Conservation (phyloP, 2,329 filamentous ascomycete species). For the Sarocladium kiliense region DNA sequence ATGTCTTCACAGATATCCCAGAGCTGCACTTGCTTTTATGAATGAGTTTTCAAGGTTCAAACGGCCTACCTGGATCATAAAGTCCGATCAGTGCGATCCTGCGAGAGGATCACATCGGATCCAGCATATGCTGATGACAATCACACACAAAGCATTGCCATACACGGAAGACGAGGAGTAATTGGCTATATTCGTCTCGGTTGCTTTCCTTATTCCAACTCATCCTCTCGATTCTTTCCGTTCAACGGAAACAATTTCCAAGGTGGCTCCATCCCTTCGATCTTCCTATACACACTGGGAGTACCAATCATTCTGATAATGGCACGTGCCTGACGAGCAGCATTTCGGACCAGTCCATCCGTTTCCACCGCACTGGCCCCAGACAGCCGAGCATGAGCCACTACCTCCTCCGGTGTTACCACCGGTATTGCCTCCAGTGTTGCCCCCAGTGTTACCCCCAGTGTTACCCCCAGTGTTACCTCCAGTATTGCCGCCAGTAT, state of each 20-base stretch:
- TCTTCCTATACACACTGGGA: slow-evolving; percentile 11
- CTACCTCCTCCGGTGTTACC: not conserved
- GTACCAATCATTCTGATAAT: slow-evolving; percentile 16
- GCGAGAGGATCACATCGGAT: slow-evolving; percentile 25
- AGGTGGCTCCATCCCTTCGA: not conserved
- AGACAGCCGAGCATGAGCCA: slow-evolving; percentile 8
- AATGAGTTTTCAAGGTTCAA: too few species aligned
- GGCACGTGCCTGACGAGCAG: slow-evolving; percentile 15
- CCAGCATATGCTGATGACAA: too few species aligned
- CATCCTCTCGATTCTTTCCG: too few species aligned
- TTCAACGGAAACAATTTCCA: not conserved
- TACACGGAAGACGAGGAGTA: too few species aligned
- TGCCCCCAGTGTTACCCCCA: not conserved
- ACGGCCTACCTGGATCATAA: too few species aligned
- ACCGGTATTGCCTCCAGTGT: not conserved
- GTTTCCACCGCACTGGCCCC: slow-evolving; percentile 14
- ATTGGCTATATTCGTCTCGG: too few species aligned
- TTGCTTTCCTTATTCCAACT: too few species aligned
- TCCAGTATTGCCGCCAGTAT: slow-evolving; percentile 3
- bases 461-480: not conserved
- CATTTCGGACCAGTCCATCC: slow-evolving; percentile 15
- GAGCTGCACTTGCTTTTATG: too few species aligned
- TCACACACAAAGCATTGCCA: too few species aligned
- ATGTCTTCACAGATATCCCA: too few species aligned
- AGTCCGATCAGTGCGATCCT: too few species aligned